Percentiles rank a stretch among this genome's conserved stretches.
Evolutionary conservation across 2,329 filamentous ascomycete species (phyloP).

Genomic region (Lasiodiplodia citricola): DNA sequence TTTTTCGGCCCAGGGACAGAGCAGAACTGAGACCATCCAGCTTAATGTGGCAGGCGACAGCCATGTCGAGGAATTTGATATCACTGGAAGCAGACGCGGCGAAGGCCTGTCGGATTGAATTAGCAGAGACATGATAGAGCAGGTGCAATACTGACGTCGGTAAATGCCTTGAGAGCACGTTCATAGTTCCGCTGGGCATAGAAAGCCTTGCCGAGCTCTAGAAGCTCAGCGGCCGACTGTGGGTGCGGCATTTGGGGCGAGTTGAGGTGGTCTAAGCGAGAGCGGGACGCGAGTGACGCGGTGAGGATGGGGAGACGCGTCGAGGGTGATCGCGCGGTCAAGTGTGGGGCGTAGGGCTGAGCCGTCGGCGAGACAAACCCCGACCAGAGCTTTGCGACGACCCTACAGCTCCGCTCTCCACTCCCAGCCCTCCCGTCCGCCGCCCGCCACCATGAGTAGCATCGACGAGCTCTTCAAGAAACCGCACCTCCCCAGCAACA

Average conservation of each 20-base stretch:
- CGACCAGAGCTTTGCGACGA: slow-evolving; percentile 17
- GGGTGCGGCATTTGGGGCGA: slow-evolving; percentile 36
- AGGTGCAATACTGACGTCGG: slow-evolving; percentile 27
- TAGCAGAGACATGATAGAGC: neutral
- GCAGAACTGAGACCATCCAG: slow-evolving; percentile 57
- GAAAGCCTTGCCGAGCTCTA: slow-evolving; percentile 42
- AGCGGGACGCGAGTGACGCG: slow-evolving; percentile 7
- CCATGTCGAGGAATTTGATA: slow-evolving; percentile 57
- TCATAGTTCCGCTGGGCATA: slow-evolving; percentile 45
- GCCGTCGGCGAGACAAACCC: slow-evolving; percentile 14
- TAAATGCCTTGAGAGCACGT: slow-evolving; percentile 42
- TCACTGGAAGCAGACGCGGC: slow-evolving; percentile 32
- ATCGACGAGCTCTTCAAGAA: slow-evolving; percentile 69
- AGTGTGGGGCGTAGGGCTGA: slow-evolving; percentile 16
- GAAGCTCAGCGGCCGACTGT: slow-evolving; percentile 41
- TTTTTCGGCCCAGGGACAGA: slow-evolving; percentile 61
- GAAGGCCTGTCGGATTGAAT: slow-evolving; percentile 9
- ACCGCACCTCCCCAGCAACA: slow-evolving; percentile 54
- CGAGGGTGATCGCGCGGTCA: slow-evolving; percentile 16
- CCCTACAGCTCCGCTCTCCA: neutral
- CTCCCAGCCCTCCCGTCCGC: neutral
- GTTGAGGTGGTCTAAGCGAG: neutral
- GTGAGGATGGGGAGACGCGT: slow-evolving; percentile 16
- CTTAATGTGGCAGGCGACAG: slow-evolving; percentile 61
- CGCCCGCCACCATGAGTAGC: slow-evolving; percentile 55